Conservation (phyloP, 108 stramenopile genomes). For the Schizochytrium sp. region DNA sequence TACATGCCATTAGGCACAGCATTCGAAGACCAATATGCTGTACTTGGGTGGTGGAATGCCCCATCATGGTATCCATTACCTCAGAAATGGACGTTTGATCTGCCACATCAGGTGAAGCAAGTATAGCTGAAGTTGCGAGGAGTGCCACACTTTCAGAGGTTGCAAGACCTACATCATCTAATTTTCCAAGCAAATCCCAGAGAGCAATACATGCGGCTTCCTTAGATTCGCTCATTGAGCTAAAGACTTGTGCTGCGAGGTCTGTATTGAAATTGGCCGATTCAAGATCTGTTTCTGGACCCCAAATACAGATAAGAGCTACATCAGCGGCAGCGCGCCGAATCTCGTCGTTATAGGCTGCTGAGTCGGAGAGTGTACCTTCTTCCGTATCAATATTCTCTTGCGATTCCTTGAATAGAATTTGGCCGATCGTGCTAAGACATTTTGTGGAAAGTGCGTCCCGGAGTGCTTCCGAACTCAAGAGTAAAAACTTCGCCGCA, state of each 20-base stretch:
- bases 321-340: constrained; percentile 55
- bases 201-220: neutral
- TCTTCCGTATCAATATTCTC: neutral
- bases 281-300: neutral
- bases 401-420: constrained; percentile 43
- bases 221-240: neutral
- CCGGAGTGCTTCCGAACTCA: neutral
- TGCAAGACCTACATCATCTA: neutral
- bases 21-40: neutral
- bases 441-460: neutral
- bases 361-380: neutral
- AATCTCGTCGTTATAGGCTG: constrained; percentile 56
- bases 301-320: neutral
- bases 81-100: neutral
- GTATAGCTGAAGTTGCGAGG: neutral
- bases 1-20: neutral
- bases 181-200: neutral
- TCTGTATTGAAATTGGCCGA: neutral
- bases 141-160: neutral
- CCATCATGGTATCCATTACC: neutral
- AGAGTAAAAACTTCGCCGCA: neutral
- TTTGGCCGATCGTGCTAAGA: neutral
- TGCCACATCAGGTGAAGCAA: neutral
- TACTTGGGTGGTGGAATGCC: neutral
- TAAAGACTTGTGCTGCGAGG: neutral